A percentile compares a stretch with the other conserved stretches of the same genome.
Evolutionary conservation across 1,284 basidiomycete species (phyloP).

Genomic region (Phellopilus nigrolimitatus): DNA sequence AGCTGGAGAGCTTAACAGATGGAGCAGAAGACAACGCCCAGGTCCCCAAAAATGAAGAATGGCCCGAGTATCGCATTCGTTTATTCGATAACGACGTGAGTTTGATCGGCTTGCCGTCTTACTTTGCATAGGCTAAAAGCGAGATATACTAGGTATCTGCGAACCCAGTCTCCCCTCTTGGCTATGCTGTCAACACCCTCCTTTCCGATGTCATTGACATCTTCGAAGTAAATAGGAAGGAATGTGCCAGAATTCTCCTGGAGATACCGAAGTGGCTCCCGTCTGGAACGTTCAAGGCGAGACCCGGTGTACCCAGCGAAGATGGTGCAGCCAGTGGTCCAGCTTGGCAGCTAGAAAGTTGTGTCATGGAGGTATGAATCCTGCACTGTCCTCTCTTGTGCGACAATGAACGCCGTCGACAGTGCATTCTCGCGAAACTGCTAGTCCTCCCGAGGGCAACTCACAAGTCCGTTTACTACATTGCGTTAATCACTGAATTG

Average conservation of each 20-base stretch:
- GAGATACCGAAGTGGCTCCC: slow-evolving; percentile 86
- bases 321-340: slow-evolving; percentile 50
- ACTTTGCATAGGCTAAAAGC: slow-evolving; percentile 3
- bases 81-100: slow-evolving; percentile 80
- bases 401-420: slow-evolving; percentile 5
- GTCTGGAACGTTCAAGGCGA: slow-evolving; percentile 79
- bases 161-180: slow-evolving; percentile 63
- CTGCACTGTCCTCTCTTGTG: neutral
- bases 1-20: slow-evolving; percentile 65
- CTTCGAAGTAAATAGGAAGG: slow-evolving; percentile 95
- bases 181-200: slow-evolving; percentile 76
- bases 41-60: slow-evolving; percentile 67
- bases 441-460: slow-evolving; percentile 76
- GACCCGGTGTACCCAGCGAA: slow-evolving; percentile 47
- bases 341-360: slow-evolving; percentile 76
- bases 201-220: slow-evolving; percentile 85
- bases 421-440: slow-evolving; percentile 74
- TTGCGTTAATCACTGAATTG: slow-evolving; percentile 86
- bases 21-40: slow-evolving; percentile 55
- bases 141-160: slow-evolving; percentile 64
- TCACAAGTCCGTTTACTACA: slow-evolving; percentile 83
- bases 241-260: slow-evolving; percentile 83
- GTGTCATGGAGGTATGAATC: slow-evolving; percentile 64
- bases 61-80: slow-evolving; percentile 66
- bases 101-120: slow-evolving; percentile 16